Percentiles rank a stretch among this genome's conserved stretches.
Evolutionary conservation across 805 yeast species (phyloP).

Genomic region (Kluyveromyces starmeri): DNA sequence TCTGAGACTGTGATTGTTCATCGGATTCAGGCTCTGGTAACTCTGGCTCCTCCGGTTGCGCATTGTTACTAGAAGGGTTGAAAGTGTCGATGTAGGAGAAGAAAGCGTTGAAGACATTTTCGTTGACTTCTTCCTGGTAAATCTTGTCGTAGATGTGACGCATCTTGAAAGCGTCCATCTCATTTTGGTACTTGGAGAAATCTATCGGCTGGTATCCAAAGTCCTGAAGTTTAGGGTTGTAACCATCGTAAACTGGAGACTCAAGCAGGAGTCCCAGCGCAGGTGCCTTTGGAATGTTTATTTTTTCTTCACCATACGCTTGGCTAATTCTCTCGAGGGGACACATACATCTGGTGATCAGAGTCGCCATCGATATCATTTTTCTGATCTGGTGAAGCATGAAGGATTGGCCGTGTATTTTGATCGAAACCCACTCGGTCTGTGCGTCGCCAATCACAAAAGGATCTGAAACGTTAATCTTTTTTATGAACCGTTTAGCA

Average conservation of each 20-base stretch:
- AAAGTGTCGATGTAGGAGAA: conserved; percentile 85
- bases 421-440: conserved; percentile 93
- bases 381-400: conserved; percentile 97
- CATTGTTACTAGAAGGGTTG: conserved; percentile 19
- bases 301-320: conserved; percentile 63
- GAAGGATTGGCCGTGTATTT: conserved; percentile 96
- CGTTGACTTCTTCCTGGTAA: conserved; percentile 80
- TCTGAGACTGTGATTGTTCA: conserved; percentile 32
- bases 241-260: conserved; percentile 83
- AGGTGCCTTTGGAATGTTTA: conserved; percentile 96
- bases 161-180: conserved; percentile 81
- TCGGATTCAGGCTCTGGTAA: conserved; percentile 26
- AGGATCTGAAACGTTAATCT: conserved; percentile 74
- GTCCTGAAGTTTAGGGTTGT: conserved; percentile 59
- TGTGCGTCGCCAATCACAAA: conserved; percentile 82
- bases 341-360: conserved; percentile 78
- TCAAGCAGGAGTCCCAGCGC: conserved; percentile 87
- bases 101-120: conserved; percentile 82
- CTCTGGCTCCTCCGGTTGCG: conserved; percentile 6
- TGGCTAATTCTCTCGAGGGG: conserved; percentile 68
- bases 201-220: conserved; percentile 72
- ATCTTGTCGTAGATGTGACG: conserved; percentile 86
- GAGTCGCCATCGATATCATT: conserved; percentile 92
- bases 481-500: conserved; percentile 74
- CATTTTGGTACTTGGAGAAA: conserved; percentile 53